phyloP scores from a whole-genome alignment of 768 basidiomycete species.

The Suillus clintonianus region DNA sequence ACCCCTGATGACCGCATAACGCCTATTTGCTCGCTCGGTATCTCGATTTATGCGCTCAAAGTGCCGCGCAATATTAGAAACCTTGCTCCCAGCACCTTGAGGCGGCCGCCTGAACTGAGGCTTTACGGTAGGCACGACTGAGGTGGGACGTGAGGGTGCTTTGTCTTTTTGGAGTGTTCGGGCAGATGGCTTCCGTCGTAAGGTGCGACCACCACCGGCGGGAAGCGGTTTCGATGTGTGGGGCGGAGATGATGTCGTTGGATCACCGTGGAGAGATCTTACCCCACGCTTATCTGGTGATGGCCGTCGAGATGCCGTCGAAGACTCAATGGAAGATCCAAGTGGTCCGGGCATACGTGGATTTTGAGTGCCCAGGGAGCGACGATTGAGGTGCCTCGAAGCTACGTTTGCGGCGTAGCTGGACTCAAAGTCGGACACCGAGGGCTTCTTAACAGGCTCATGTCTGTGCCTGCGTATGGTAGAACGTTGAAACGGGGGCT shows the following conservation, averaged over 20 bases:
- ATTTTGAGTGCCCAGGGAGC: slow-evolving; percentile 36
- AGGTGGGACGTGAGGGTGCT: slow-evolving; percentile 42
- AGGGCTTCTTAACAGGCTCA: slow-evolving; percentile 51
- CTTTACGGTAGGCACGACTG: slow-evolving; percentile 39
- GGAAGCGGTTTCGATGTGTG: slow-evolving; percentile 25
- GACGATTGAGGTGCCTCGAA: slow-evolving; percentile 63
- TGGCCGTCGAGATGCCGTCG: slow-evolving; percentile 58
- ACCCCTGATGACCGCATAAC: slow-evolving; percentile 85
- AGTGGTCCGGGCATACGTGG: slow-evolving; percentile 55
- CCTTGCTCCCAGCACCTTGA: slow-evolving; percentile 60
- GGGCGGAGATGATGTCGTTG: slow-evolving; percentile 23
- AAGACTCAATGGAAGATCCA: slow-evolving; percentile 53
- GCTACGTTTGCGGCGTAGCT: slow-evolving; percentile 94
- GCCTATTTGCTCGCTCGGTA: slow-evolving; percentile 69
- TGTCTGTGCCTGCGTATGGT: slow-evolving; percentile 50
- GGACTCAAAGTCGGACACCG: slow-evolving; percentile 85
- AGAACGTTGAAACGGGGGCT: slow-evolving; percentile 32
- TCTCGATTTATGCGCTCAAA: slow-evolving; percentile 85
- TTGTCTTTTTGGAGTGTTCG: slow-evolving; percentile 40
- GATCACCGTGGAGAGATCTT: slow-evolving; percentile 36
- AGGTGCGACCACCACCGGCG: slow-evolving; percentile 31
- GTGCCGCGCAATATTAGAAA: slow-evolving; percentile 86
- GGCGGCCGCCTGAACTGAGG: slow-evolving; percentile 56
- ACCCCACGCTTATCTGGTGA: slow-evolving; percentile 72
- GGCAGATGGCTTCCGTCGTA: slow-evolving; percentile 37